These are phyloP conservation scores for Murraya paniculata DNA, from an alignment of 345 rosid genomes.

Conservation along the genomic window DNA sequence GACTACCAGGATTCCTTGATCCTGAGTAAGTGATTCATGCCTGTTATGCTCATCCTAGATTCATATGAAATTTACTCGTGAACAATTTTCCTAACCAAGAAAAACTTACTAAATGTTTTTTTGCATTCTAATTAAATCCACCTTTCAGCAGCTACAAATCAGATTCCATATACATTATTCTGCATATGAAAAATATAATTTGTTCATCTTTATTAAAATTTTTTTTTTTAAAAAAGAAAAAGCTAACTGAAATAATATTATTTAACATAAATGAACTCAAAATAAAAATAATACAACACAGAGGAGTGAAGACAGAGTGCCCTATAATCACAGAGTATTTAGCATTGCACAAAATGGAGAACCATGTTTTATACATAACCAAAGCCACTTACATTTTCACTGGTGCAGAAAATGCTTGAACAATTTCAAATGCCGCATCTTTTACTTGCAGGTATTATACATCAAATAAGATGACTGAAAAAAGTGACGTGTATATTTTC, in stretches of 20 bases:
- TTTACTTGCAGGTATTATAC: constrained; percentile 21
- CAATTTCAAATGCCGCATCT: background rate
- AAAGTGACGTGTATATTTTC: constrained; percentile 47
- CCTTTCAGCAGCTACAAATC: too few relatives aligned
- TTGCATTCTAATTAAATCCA: too few relatives aligned
- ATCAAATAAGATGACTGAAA: constrained; percentile 34
- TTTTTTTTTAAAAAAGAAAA: too few relatives aligned
- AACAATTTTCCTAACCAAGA: background rate
- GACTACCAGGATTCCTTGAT: constrained; percentile 40
- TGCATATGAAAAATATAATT: too few relatives aligned
- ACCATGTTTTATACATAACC: background rate
- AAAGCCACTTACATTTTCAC: background rate
- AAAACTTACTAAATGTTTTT: background rate
- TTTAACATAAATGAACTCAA: background rate
- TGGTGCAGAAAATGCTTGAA: background rate
- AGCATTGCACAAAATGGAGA: background rate
- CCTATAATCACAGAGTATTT: background rate
- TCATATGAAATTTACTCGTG: too few relatives aligned
- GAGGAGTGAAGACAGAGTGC: background rate
- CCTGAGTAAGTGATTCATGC: constrained; percentile 17
- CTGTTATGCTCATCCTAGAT: too few relatives aligned
- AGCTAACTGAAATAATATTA: too few relatives aligned
- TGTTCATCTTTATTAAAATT: too few relatives aligned
- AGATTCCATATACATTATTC: too few relatives aligned
- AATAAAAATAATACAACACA: background rate